These are phyloP conservation scores for Verticillium nubilum DNA, from an alignment of 2,329 filamentous ascomycete species.

Conservation along the genomic window DNA sequence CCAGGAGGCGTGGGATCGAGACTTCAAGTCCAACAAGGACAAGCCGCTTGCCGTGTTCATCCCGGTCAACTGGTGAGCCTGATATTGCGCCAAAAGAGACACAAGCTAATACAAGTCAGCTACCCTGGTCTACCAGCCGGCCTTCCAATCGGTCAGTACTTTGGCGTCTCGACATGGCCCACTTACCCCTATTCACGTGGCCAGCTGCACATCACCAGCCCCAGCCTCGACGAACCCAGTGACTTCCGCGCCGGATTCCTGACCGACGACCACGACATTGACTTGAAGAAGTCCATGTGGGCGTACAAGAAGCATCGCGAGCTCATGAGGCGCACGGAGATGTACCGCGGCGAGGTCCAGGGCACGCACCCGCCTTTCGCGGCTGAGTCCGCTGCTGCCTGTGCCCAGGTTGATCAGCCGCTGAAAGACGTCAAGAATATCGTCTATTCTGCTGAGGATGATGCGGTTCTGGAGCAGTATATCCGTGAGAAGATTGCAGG, in stretches of 20 bases:
- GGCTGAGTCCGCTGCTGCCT: constrained; percentile 29
- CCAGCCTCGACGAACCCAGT: constrained; percentile 32
- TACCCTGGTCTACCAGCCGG: constrained; percentile 36
- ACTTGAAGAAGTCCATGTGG: constrained; percentile 55
- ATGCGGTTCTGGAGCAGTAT: constrained; percentile 38
- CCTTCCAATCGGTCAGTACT: constrained; percentile 39
- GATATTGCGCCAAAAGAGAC: too few relatives aligned
- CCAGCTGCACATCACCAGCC: constrained; percentile 51
- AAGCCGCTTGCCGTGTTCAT: constrained; percentile 43
- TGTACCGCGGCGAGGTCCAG: constrained; percentile 40
- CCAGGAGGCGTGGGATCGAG: constrained; percentile 45
- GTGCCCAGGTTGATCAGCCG: constrained; percentile 18
- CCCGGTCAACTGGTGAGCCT: constrained; percentile 26
- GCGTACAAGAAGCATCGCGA: constrained; percentile 60
- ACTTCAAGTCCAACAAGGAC: constrained; percentile 38
- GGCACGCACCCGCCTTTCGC: constrained; percentile 36
- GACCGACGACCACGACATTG: constrained; percentile 40
- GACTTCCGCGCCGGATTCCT: constrained; percentile 57
- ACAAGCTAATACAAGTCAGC: constrained; percentile 9
- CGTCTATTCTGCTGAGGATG: constrained; percentile 41
- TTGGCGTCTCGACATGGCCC: constrained; percentile 47
- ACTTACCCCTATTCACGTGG: constrained; percentile 58
- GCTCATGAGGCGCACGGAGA: constrained; percentile 48
- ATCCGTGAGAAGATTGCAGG: constrained; percentile 30
- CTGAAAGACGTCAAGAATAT: constrained; percentile 29